Evolutionary conservation across 1,139 yeast species (phyloP).

Genomic region (Yamadazyma conglobata): DNA sequence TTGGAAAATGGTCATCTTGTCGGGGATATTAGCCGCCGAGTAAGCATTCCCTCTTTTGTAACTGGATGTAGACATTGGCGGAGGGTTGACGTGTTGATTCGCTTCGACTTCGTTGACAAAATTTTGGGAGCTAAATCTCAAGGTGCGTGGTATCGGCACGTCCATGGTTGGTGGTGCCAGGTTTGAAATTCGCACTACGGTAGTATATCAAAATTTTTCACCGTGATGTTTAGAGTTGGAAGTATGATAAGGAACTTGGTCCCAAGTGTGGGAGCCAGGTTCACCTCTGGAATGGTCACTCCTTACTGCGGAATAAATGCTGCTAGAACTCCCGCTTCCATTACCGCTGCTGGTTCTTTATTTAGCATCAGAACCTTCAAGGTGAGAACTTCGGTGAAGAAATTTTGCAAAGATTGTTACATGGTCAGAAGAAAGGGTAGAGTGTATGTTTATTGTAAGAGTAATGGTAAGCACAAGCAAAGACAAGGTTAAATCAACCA

Average conservation of each 20-base stretch:
- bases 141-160: no score
- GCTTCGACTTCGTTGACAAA: slow-evolving; percentile 14
- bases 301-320: neutral
- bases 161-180: no score
- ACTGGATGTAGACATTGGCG: slow-evolving; percentile 57
- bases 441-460: slow-evolving; percentile 87
- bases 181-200: no score
- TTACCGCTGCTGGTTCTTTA: slow-evolving; percentile 4
- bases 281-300: neutral
- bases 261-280: no score
- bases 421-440: slow-evolving; percentile 92
- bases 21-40: slow-evolving; percentile 59
- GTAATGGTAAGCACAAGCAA: slow-evolving; percentile 93
- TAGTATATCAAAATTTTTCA: slow-evolving; percentile 1
- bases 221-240: slow-evolving; percentile 11
- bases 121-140: slow-evolving; percentile 1
- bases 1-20: slow-evolving; percentile 96
- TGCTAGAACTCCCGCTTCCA: neutral
- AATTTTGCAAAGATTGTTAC: slow-evolving; percentile 88
- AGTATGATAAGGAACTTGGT: slow-evolving; percentile 9
- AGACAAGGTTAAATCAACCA: slow-evolving; percentile 70
- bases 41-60: slow-evolving; percentile 81
- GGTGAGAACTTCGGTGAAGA: slow-evolving; percentile 77
- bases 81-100: slow-evolving; percentile 14
- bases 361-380: slow-evolving; percentile 29